Percentiles rank a stretch among this genome's conserved stretches.
These are phyloP conservation scores for Suillus lakei DNA, from an alignment of 768 basidiomycete genomes.

Conservation along the genomic window DNA sequence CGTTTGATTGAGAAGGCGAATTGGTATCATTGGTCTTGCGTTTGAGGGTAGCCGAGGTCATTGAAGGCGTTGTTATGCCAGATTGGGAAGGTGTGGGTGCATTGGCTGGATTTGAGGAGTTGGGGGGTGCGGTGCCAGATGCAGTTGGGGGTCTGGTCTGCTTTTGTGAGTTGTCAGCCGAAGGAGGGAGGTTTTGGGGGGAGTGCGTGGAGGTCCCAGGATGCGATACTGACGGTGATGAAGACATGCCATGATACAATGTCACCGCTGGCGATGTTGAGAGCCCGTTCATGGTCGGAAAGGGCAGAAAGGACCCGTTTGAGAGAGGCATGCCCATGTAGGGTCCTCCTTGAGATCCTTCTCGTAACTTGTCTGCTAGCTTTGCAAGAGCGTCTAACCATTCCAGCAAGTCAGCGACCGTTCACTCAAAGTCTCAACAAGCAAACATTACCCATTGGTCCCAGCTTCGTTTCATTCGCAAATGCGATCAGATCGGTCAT, in stretches of 20 bases:
- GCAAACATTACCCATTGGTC: conserved; percentile 65
- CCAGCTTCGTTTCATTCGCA: conserved; percentile 55
- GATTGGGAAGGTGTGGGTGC: conserved; percentile 44
- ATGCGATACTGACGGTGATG: conserved; percentile 50
- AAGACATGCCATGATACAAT: conserved; percentile 49
- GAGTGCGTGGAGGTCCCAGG: conserved; percentile 46
- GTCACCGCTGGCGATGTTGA: conserved; percentile 43
- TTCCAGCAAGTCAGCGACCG: conserved; percentile 23
- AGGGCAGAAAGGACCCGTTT: conserved; percentile 3
- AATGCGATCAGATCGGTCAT: conserved; percentile 81
- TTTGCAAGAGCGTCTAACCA: conserved; percentile 47
- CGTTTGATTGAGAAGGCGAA: conserved; percentile 56
- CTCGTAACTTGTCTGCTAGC: conserved; percentile 45
- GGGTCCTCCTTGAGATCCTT: conserved; percentile 21
- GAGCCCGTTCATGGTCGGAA: conserved; percentile 23
- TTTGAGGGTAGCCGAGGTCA: conserved; percentile 56
- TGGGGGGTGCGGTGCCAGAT: conserved; percentile 41
- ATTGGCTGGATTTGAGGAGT: conserved; percentile 33
- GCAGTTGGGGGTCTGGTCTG: conserved; percentile 62
- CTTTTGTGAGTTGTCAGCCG: conserved; percentile 63
- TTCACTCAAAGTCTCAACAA: conserved; percentile 30
- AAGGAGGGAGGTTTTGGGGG: conserved; percentile 52
- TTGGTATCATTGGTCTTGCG: conserved; percentile 52
- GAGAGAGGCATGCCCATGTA: conserved; percentile 19
- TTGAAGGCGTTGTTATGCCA: conserved; percentile 51